A percentile compares a stretch with the other conserved stretches of the same genome.
These are phyloP conservation scores for Rubia peregrina DNA, from an alignment of 305 asterid species.

Conservation along the genomic window DNA sequence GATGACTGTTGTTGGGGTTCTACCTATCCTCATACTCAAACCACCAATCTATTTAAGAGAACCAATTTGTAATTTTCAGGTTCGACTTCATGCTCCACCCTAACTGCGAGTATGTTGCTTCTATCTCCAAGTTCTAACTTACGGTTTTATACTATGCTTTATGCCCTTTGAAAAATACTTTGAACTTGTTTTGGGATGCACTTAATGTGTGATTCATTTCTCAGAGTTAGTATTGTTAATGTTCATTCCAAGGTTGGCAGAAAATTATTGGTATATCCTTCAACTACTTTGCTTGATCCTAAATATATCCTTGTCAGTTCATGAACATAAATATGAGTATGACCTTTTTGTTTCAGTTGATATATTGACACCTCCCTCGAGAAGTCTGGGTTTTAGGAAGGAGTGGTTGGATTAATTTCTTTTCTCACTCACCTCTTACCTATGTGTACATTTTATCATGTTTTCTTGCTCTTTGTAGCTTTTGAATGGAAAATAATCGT, in stretches of 20 bases:
- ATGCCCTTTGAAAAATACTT: too few relatives aligned
- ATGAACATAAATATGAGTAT: conserved; percentile 90
- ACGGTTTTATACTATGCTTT: too few relatives aligned
- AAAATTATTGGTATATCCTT: conserved; percentile 7
- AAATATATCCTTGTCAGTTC: conserved; percentile 50
- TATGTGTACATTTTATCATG: neutral
- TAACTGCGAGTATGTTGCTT: too few relatives aligned
- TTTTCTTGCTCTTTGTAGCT: neutral
- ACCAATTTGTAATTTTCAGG: too few relatives aligned
- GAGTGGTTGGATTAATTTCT: conserved; percentile 60
- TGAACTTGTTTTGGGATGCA: neutral
- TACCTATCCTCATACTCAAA: too few relatives aligned
- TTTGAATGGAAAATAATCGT: conserved; percentile 13
- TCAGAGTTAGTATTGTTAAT: neutral
- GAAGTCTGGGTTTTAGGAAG: conserved; percentile 99
- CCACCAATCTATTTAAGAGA: too few relatives aligned
- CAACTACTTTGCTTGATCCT: conserved; percentile 21
- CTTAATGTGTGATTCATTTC: neutral
- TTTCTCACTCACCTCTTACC: neutral
- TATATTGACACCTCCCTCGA: conserved; percentile 78
- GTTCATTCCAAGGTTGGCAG: neutral
- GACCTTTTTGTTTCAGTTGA: conserved; percentile 99
- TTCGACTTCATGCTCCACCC: too few relatives aligned
- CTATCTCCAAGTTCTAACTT: too few relatives aligned
- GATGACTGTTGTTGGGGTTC: too few relatives aligned